Evolutionary conservation across 257 asterid species (phyloP), one percentile per base, ranked within the genome.

Genomic region (Nyctanthes arbortristis): DNA sequence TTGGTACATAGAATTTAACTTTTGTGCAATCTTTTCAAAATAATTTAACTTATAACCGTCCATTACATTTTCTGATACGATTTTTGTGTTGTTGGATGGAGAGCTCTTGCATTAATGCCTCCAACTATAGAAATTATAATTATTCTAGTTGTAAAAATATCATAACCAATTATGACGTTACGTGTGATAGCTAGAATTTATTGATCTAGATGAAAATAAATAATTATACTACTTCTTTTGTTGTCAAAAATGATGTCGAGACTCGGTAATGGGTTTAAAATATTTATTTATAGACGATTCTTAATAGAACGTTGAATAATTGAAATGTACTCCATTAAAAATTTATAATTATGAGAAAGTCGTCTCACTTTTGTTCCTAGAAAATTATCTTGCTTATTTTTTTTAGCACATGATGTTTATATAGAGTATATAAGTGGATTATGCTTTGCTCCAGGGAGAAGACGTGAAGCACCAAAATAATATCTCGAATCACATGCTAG

Each of bases 51-150:
- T 43, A 59, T n/a, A n/a, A n/a, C n/a, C n/a, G n/a, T n/a, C n/a
- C 27, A 45, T 20, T 13, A 20, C 31, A 49, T 67, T 67, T 13
- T 35, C 67, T 60, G 66, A 43, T 57, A 24, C 29, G 9, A 16
- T 24, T 34, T 52, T 45, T 3, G 18, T 37, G 2, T 12, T 22
- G 54, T 31, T 32, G 12, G n/a, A 18, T 65, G 31, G 24, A 65
- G 20, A 58, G 63, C 78, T 73, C 73, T 60, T 67, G 61, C 73
- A 66, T 60, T 47, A 59, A 66, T 49, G 69, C 34, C 30, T 66
- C 33, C 3, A 61, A 61, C n/a, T 5, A 43, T 20, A 11, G 4
- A 37, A 73, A 12, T 39, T 36, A 11, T n/a, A n/a, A n/a, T 49
- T 7, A 20, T 16, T 43, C n/a, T 43, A 5, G 5, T 16, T 43